Conservation (phyloP, 305 asterid genomes). For the Fraxinus sp. region DNA sequence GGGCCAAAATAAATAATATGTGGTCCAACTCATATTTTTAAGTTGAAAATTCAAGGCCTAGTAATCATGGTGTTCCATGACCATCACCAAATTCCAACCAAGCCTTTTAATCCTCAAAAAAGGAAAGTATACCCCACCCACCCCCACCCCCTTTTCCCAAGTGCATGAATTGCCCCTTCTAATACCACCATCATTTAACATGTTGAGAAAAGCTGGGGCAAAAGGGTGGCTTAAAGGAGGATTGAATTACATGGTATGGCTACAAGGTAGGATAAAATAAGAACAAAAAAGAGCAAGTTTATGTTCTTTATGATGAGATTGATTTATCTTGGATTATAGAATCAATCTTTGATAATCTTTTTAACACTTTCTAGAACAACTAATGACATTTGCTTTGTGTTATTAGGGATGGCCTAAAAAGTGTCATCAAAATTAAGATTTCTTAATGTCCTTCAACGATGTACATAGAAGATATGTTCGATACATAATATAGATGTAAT, state of each 20-base stretch:
- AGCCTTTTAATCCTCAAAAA: conserved; percentile 19
- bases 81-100: conserved; percentile 19
- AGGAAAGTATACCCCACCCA: conserved; percentile 24
- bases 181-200: conserved; percentile 36
- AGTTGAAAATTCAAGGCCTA: not conserved
- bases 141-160: conserved; percentile 14
- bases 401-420: not conserved
- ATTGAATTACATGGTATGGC: conserved; percentile 11
- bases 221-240: conserved; percentile 46
- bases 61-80: not conserved
- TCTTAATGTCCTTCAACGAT: not conserved
- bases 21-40: not conserved
- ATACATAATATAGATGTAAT: not conserved
- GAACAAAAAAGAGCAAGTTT: not conserved
- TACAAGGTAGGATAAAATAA: conserved; percentile 10
- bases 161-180: conserved; percentile 40
- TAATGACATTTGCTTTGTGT: not conserved
- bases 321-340: not conserved
- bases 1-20: not conserved
- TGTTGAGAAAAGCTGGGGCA: conserved; percentile 64
- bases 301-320: not conserved
- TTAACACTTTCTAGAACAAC: not conserved
- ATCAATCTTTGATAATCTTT: not conserved
- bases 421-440: not conserved
- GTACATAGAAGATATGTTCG: not conserved